Base-by-base conservation (phyloP, 306 rosid genomes). In the Citrullus mucosospermus region DNA sequence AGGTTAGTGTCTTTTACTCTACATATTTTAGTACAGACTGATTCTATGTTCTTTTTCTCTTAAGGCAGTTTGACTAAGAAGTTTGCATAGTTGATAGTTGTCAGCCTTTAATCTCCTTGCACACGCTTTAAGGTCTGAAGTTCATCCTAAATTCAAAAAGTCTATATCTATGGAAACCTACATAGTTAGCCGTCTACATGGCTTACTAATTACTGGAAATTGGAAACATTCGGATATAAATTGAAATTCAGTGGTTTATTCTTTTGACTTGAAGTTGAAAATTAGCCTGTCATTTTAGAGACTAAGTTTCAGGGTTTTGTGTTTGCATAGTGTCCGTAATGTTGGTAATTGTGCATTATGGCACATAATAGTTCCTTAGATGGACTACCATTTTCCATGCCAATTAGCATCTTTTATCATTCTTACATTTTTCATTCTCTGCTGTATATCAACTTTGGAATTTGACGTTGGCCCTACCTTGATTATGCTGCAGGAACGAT, bases 401-500 rank as follows among this genome's bases (percentile, higher is more conserved):
- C 56, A 22, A 20, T 43, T 69, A 16, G 50, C 28, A 65, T 65
- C 22, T 65, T 65, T 36, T 39, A 14, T 9, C 3, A 65, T 65
- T 11, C 69, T 32, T 32, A 3, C 69, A 15, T 34, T 63, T 17
- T 15, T 0, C 0, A 14, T 70, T 72, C 4, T 28, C 28, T 50
- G 38, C 58, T 72, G 16, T 51, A 6, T 8, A 7, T 70, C 7
- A 16, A 72, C 20, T 53, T 28, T 72, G 60, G 13, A 30, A 16
- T 48, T 67, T 32, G 66, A 55, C 12, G 20, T 51, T 77, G 72
- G 58, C 34, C 46, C 62, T 61, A 72, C 25, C 78, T 56, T n/a
- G 28, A 59, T 36, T 74, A 28, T 79, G 32, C 28, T 88, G 81
- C 88, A 94, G 98, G 98, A 92, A 76, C 90, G 93, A 53, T 91